A percentile compares a stretch with the other conserved stretches of the same genome.
Conservation (phyloP, 257 asterid species). For the Anisodus acutangulus region DNA sequence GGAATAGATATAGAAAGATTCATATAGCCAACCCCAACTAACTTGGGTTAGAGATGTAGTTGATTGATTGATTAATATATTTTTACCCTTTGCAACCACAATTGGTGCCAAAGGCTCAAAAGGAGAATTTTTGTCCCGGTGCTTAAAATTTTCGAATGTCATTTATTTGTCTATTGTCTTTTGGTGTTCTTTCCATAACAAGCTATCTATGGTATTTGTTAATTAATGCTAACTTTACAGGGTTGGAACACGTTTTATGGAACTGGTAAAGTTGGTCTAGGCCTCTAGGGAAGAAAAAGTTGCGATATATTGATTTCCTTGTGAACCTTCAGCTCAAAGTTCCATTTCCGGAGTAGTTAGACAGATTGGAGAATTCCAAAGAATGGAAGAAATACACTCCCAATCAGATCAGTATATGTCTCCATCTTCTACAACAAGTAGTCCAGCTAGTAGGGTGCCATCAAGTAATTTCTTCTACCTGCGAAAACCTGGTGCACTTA, state of each 20-base stretch:
- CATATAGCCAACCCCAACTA: neutral
- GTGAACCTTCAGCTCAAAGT: neutral
- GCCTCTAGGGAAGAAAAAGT: neutral
- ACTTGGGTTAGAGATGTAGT: neutral
- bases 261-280: neutral
- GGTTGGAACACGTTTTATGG: neutral
- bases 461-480: constrained; percentile 93
- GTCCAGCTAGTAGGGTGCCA: constrained; percentile 91
- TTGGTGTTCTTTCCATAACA: neutral
- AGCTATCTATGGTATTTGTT: neutral
- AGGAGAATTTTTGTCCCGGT: neutral
- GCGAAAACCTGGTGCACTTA: constrained; percentile 76
- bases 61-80: neutral
- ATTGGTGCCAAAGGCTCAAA: neutral
- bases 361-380: neutral
- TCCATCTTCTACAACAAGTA: constrained; percentile 95
- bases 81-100: neutral
- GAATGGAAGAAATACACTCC: constrained; percentile 94
- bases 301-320: neutral
- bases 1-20: neutral
- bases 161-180: neutral
- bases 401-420: constrained; percentile 90
- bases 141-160: neutral
- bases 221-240: neutral
- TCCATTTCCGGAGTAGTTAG: neutral